A percentile compares a stretch with the other conserved stretches of the same genome.
Conservation (phyloP, 1,284 basidiomycete species). For the Quambalaria eucalypti region DNA sequence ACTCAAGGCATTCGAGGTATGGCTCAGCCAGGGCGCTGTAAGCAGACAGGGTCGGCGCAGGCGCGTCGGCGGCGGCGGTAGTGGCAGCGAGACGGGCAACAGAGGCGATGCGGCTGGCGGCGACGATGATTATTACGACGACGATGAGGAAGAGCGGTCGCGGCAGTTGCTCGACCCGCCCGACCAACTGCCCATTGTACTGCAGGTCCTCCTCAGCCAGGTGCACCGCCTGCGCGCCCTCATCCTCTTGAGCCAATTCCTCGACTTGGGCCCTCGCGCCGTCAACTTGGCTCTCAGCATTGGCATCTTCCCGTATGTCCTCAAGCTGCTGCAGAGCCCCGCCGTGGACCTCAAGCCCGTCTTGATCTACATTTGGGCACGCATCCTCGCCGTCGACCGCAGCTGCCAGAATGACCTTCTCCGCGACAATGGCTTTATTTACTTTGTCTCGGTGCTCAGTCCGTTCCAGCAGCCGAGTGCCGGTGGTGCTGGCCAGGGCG, state of each 20-base stretch:
- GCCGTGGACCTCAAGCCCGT: slow-evolving; percentile 90
- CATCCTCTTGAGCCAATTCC: slow-evolving; percentile 91
- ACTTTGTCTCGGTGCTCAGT: slow-evolving; percentile 42
- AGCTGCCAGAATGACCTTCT: slow-evolving; percentile 84
- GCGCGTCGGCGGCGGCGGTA: slow-evolving; percentile 50
- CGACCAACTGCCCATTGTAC: slow-evolving; percentile 90
- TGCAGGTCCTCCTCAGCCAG: slow-evolving; percentile 92
- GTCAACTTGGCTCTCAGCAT: slow-evolving; percentile 95
- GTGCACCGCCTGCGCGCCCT: slow-evolving; percentile 89
- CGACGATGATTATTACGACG: slow-evolving; percentile 47
- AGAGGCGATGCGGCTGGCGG: background rate
- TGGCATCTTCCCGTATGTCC: slow-evolving; percentile 97
- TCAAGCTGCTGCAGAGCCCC: slow-evolving; percentile 87
- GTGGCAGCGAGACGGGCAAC: background rate
- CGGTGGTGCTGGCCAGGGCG: slow-evolving; percentile 43
- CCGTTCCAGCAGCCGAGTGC: slow-evolving; percentile 19
- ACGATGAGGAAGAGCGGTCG: slow-evolving; percentile 55
- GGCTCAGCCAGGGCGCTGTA: slow-evolving; percentile 59
- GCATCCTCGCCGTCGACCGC: slow-evolving; percentile 88
- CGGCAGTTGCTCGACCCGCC: slow-evolving; percentile 60
- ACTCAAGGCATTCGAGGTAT: slow-evolving; percentile 92
- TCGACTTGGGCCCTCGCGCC: slow-evolving; percentile 96
- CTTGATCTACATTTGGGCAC: slow-evolving; percentile 98
- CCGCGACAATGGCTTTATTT: slow-evolving; percentile 54
- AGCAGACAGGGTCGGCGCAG: slow-evolving; percentile 37